Base-by-base conservation (phyloP, 2,329 filamentous ascomycete species). In the Cryphonectria nitschkei region DNA sequence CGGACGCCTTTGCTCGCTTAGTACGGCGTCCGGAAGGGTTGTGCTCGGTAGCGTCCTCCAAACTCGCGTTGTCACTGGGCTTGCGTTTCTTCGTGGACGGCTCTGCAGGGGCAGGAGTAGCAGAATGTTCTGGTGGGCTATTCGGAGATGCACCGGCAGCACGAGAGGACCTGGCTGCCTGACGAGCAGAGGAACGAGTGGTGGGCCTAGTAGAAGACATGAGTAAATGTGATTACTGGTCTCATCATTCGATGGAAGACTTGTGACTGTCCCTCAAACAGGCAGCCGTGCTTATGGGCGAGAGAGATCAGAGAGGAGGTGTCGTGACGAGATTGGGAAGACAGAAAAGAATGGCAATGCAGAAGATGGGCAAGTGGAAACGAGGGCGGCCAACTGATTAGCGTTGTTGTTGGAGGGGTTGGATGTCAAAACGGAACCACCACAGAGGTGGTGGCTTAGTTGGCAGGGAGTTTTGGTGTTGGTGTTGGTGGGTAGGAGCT, bases 181-280 rank as follows among this genome's bases (percentile, higher is more conserved):
- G 91, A 87, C 94, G 94, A 85, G 95, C 92, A 82, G 95, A 92
- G 79, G 95, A 96, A 86, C 95, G 94, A 87, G 95, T 98, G 79
- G 96, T 91, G 93, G 69, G 69, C 63, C 69, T 73, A 65, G 95
- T 98, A 89, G 90, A 86, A 89, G 93, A 93, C 94, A 97, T 98
- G 90, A 95, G 93, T 91, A 80, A 81, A 79, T 78, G 75, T 67
- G 73, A 75, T 75, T 19, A 54, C 68, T 52, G 58, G 32, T 52
- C 65, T 56, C 70, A 73, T 73, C 13, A 39, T 68, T 71, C 70
- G 77, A 73, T 74, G 68, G 66, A 67, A 67, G 70, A 68, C 72
- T 43, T n/a, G 50, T 11, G 43, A 32, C 26, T 70, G 50, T 56
- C 64, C 56, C 62, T 63, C 46, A 13, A 50, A 50, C 46, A 54